Evolutionary conservation across 345 rosid species (phyloP).

Genomic region (Salix exigua): DNA sequence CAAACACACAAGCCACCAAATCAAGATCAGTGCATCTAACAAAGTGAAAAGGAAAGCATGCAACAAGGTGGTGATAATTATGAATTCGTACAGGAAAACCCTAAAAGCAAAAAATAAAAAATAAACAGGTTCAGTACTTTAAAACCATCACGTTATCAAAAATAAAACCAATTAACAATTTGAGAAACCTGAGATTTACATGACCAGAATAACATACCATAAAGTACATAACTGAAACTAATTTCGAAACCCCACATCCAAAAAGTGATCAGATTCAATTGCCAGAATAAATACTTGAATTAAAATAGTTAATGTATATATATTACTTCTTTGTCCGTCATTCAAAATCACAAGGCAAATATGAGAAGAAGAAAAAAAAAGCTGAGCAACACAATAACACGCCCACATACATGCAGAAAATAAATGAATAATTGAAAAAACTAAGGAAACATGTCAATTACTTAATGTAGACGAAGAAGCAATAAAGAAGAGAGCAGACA

Average conservation of each 20-base stretch:
- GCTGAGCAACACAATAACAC: not conserved
- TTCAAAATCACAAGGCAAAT: not conserved
- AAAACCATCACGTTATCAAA: not conserved
- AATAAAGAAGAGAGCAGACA: not conserved
- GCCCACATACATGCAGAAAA: not conserved
- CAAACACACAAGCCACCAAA: not conserved
- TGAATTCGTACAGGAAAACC: slow-evolving; percentile 5
- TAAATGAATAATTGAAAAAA: not conserved
- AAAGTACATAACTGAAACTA: not conserved
- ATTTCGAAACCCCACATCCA: not conserved
- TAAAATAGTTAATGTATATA: not conserved
- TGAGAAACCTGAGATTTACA: not conserved
- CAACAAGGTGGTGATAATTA: slow-evolving; percentile 19
- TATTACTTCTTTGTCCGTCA: not conserved
- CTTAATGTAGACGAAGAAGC: not conserved
- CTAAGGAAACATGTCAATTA: not conserved
- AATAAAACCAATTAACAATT: not conserved
- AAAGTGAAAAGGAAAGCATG: slow-evolving; percentile 11
- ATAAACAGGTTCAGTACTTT: not conserved
- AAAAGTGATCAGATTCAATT: not conserved
- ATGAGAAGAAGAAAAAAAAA: not conserved
- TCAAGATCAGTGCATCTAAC: not conserved
- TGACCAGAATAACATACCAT: not conserved
- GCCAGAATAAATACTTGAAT: not conserved
- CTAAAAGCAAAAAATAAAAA: not conserved